Percentiles rank a stretch among this genome's conserved stretches.
phyloP scores from a whole-genome alignment of 2,329 filamentous ascomycete species.

The Setomelanomma holmii region DNA sequence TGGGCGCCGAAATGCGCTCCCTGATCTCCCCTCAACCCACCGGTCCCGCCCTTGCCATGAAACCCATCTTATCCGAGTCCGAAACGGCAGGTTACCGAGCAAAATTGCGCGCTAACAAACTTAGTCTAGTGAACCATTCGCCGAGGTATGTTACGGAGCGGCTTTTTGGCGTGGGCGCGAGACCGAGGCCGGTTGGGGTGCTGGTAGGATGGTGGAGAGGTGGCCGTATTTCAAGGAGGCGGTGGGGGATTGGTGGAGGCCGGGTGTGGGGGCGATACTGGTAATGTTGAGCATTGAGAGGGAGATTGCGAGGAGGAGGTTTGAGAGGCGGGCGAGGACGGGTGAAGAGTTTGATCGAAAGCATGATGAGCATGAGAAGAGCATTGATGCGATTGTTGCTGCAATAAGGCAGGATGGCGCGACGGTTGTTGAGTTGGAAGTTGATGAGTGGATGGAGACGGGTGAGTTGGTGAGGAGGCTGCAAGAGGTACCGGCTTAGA shows the following conservation, averaged over 20 bases:
- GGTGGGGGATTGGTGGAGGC: slow-evolving; percentile 7
- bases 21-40: slow-evolving; percentile 8
- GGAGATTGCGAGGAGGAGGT: slow-evolving; percentile 4
- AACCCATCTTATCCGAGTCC: neutral
- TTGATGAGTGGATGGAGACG: neutral
- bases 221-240: slow-evolving; percentile 10
- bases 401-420: slow-evolving; percentile 12
- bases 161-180: slow-evolving; percentile 5
- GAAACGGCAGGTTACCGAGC: slow-evolving; percentile 5
- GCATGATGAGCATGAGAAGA: slow-evolving; percentile 8
- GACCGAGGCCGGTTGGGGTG: neutral
- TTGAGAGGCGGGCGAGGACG: slow-evolving; percentile 9
- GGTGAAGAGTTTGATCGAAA: slow-evolving; percentile 17
- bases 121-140: slow-evolving; percentile 7
- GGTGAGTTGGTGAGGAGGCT: neutral
- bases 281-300: slow-evolving; percentile 6
- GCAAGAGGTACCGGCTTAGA: neutral
- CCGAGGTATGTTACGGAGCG: slow-evolving; percentile 12
- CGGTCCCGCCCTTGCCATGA: slow-evolving; percentile 6
- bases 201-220: slow-evolving; percentile 10
- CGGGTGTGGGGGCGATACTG: neutral
- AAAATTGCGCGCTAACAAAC: slow-evolving; percentile 8
- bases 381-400: slow-evolving; percentile 5
- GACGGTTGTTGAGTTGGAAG: slow-evolving; percentile 3
- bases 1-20: slow-evolving; percentile 15